Evolutionary conservation across 2,329 filamentous ascomycete genomes (phyloP).

Genomic region (Fusarium cicatricum): DNA sequence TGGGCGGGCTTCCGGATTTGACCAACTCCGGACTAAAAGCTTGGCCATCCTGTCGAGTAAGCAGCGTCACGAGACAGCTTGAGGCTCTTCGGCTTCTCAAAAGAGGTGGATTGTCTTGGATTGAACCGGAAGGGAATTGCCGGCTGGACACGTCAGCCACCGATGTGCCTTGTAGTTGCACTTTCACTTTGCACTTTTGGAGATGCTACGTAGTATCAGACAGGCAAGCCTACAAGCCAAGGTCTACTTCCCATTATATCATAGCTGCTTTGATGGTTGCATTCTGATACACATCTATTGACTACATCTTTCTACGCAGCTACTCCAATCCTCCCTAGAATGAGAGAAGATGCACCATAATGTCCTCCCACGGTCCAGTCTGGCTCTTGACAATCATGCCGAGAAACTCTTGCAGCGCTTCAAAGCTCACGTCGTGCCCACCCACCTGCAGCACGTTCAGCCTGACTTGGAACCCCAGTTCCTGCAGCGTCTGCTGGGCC

Average conservation of each 20-base stretch:
- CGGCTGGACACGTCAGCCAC: too few relatives aligned
- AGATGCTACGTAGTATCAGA: too few relatives aligned
- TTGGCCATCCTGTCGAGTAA: not conserved
- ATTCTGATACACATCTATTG: too few relatives aligned
- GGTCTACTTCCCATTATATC: too few relatives aligned
- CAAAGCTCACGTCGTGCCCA: not conserved
- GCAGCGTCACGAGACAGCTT: not conserved
- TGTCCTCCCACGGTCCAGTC: not conserved
- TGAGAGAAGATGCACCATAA: not conserved
- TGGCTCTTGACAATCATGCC: not conserved
- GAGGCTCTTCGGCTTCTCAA: not conserved
- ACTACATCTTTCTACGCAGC: too few relatives aligned
- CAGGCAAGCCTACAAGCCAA: too few relatives aligned
- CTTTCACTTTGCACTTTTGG: too few relatives aligned
- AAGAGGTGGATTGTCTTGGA: not conserved
- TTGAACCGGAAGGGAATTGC: not conserved
- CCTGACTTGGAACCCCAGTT: not conserved
- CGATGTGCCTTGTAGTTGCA: too few relatives aligned
- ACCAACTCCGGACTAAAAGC: not conserved
- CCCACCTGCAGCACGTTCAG: not conserved
- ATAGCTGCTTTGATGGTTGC: too few relatives aligned
- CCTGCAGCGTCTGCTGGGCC: not conserved
- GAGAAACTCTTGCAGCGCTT: not conserved
- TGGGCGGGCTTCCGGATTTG: not conserved
- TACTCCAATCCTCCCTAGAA: not conserved